Conservation (phyloP, 345 rosid species). For the Populus simonii region DNA sequence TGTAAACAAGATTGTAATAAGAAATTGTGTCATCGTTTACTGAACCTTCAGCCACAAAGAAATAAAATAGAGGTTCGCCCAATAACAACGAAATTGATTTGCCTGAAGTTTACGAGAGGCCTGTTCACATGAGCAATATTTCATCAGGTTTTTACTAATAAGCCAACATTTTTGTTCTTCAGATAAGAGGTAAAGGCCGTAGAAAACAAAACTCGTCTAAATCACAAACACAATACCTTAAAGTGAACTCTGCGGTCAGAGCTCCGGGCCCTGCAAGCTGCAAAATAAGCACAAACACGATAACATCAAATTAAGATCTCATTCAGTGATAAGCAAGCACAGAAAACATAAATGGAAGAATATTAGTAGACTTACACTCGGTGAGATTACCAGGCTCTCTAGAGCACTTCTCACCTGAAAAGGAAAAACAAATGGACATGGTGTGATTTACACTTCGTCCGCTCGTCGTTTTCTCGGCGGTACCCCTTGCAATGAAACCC, state of each 20-base stretch:
- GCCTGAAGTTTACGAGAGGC: conserved; percentile 57
- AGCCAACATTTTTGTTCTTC: too few relatives aligned
- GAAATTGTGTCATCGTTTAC: conserved; percentile 52
- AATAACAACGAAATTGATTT: conserved; percentile 49
- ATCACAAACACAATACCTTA: conserved; percentile 44
- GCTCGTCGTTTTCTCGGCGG: too few relatives aligned
- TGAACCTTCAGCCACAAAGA: conserved; percentile 44
- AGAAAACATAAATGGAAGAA: neutral
- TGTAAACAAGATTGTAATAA: too few relatives aligned
- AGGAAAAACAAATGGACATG: too few relatives aligned
- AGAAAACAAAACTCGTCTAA: neutral
- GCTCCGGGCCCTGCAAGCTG: conserved; percentile 97
- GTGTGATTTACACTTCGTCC: too few relatives aligned
- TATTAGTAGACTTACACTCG: conserved; percentile 52
- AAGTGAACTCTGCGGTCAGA: conserved; percentile 93
- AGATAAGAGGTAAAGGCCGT: neutral
- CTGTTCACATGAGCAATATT: conserved; percentile 41
- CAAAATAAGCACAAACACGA: conserved; percentile 4
- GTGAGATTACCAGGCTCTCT: conserved; percentile 87
- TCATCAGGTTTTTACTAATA: conserved; percentile 39
- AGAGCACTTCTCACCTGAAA: conserved; percentile 89
- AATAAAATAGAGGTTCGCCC: conserved; percentile 57
- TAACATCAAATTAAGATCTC: neutral
- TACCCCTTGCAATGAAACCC: too few relatives aligned
- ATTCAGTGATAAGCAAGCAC: neutral